Conservation (phyloP, 352 stramenopile species). For the Pythium biforme region DNA sequence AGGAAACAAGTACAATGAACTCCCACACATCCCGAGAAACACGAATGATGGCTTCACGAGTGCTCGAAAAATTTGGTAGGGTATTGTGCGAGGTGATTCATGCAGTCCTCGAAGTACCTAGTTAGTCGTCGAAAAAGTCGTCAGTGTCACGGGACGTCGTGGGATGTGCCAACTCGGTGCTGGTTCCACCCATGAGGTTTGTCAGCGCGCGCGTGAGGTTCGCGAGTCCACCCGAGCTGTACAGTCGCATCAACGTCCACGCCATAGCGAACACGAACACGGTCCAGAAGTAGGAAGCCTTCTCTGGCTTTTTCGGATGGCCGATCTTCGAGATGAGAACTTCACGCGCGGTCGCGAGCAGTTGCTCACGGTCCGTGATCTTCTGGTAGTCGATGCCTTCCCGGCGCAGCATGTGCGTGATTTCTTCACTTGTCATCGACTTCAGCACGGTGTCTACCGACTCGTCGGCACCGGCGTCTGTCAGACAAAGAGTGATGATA, state of each 20-base stretch:
- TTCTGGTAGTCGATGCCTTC: conserved; percentile 81
- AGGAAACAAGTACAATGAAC: conserved; percentile 33
- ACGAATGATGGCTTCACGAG: background rate
- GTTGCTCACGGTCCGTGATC: conserved; percentile 68
- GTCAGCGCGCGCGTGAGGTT: conserved; percentile 15
- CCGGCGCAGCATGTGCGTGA: conserved; percentile 50
- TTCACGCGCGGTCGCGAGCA: conserved; percentile 71
- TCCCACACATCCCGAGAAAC: background rate
- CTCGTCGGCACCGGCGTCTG: conserved; percentile 17
- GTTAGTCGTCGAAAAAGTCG: conserved; percentile 49
- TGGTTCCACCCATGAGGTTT: background rate
- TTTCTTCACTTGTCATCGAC: conserved; percentile 73
- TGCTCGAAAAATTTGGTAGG: background rate
- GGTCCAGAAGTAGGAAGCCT: conserved; percentile 51
- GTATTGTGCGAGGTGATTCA: background rate
- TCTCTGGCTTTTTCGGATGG: conserved; percentile 19
- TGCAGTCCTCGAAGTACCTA: no score
- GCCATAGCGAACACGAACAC: conserved; percentile 54
- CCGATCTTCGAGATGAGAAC: conserved; percentile 59
- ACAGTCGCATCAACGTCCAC: conserved; percentile 71
- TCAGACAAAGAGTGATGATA: no score
- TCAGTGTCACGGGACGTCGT: conserved; percentile 25
- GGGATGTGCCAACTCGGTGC: background rate
- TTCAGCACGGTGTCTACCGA: conserved; percentile 72
- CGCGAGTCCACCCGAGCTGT: conserved; percentile 60